Percentiles rank a stretch among this genome's conserved stretches.
Evolutionary conservation across 371 early-diverging fungal species (phyloP).

Genomic region (Ordospora colligata): DNA sequence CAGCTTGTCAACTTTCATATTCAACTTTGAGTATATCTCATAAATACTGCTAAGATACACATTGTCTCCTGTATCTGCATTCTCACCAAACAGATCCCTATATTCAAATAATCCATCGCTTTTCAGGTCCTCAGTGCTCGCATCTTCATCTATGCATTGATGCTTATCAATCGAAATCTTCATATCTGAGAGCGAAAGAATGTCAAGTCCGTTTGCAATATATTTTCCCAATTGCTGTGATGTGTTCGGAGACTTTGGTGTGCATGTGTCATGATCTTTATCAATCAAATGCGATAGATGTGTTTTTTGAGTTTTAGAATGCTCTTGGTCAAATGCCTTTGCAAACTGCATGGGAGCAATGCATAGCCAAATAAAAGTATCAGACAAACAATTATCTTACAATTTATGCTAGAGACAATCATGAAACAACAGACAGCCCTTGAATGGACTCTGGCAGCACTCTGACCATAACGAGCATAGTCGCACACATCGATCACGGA

Average conservation of each 20-base stretch:
- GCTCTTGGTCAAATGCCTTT: too few species aligned
- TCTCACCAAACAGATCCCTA: neutral
- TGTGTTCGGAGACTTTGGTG: neutral
- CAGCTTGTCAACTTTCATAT: conserved; percentile 3
- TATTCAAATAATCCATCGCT: neutral
- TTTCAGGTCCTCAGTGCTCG: too few species aligned
- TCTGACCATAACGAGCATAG: conserved; percentile 62
- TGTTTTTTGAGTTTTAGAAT: too few species aligned
- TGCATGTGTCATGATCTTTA: too few species aligned
- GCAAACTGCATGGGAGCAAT: too few species aligned
- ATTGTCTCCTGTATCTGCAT: neutral
- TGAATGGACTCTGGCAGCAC: too few species aligned
- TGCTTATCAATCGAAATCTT: neutral
- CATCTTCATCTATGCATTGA: too few species aligned
- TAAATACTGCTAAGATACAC: conserved; percentile 14
- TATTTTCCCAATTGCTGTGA: conserved; percentile 1
- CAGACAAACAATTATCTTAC: neutral
- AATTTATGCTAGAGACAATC: neutral
- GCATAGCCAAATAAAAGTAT: neutral
- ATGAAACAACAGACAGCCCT: neutral
- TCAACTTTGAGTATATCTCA: neutral
- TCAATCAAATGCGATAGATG: too few species aligned
- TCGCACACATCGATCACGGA: conserved; percentile 94
- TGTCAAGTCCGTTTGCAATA: conserved; percentile 4
- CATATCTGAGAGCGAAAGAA: neutral